These are phyloP conservation scores for Cutaneotrichosporon sp. DNA, from an alignment of 1,284 basidiomycete species.

Conservation along the genomic window DNA sequence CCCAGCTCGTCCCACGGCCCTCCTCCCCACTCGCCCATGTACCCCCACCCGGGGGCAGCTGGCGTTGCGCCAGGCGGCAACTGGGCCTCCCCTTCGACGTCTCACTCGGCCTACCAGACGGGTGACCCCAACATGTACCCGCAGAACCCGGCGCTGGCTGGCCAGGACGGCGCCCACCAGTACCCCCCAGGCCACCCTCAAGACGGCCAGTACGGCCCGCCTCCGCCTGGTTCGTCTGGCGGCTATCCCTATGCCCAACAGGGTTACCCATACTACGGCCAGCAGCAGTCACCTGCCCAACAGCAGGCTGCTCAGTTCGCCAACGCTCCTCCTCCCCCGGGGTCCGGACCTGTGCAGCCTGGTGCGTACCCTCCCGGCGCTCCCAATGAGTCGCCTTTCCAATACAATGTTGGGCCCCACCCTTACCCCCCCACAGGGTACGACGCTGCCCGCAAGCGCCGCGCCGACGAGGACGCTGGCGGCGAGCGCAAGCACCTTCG, in stretches of 20 bases:
- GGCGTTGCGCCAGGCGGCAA: constrained; percentile 23
- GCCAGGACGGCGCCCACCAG: constrained; percentile 25
- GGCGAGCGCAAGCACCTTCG: constrained; percentile 29
- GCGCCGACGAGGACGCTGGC: constrained; percentile 33
- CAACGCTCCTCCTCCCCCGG: constrained; percentile 14
- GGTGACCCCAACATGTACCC: constrained; percentile 38
- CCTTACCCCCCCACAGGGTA: constrained; percentile 29
- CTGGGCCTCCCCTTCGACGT: constrained; percentile 43
- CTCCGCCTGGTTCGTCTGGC: constrained; percentile 34
- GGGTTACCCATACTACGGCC: constrained; percentile 29
- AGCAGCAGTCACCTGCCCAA: constrained; percentile 26
- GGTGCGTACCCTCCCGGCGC: constrained; percentile 12
- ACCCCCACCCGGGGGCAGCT: constrained; percentile 21
- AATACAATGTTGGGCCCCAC: constrained; percentile 42
- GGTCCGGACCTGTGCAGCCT: constrained; percentile 11
- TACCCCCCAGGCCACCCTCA: constrained; percentile 24
- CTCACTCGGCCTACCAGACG: constrained; percentile 32
- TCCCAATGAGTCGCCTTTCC: constrained; percentile 48
- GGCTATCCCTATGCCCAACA: constrained; percentile 34
- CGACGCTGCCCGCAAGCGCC: constrained; percentile 40
- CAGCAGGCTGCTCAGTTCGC: constrained; percentile 19
- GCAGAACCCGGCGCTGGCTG: constrained; percentile 17
- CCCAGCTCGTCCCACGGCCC: constrained; percentile 47
- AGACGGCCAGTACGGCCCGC: constrained; percentile 30
- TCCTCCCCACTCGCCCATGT: constrained; percentile 48